phyloP scores from a whole-genome alignment of 352 stramenopile species.

The Phytophthora hybrid region DNA sequence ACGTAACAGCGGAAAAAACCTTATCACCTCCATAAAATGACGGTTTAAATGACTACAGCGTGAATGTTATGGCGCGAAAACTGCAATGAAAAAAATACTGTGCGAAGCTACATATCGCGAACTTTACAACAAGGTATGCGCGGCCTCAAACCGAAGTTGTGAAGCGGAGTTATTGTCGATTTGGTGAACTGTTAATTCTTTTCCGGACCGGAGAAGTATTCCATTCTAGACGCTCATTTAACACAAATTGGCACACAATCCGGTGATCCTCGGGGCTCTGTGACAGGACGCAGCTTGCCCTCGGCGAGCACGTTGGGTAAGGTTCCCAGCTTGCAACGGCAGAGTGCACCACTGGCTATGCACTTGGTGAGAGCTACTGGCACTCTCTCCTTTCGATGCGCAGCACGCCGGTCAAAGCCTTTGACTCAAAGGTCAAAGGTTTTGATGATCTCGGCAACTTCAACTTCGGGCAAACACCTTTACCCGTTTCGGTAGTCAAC shows the following conservation, averaged over 20 bases:
- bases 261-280: slow-evolving; percentile 9
- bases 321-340: not conserved
- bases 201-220: no score
- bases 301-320: not conserved
- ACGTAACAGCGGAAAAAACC: no score
- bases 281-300: not conserved
- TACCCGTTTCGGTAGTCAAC: slow-evolving; percentile 14
- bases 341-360: not conserved
- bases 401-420: not conserved
- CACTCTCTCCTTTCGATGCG: not conserved
- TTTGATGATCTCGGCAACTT: slow-evolving; percentile 4
- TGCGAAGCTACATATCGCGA: no score
- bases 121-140: no score
- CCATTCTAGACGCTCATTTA: not conserved
- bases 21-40: no score
- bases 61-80: no score
- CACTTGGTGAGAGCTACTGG: not conserved
- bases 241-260: slow-evolving; percentile 4
- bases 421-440: not conserved
- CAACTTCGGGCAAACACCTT: slow-evolving; percentile 3
- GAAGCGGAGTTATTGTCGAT: no score
- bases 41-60: no score
- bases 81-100: no score
- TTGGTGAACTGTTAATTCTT: no score
- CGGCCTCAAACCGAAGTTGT: no score